These are phyloP conservation scores for Trebouxiophyceae sp. DNA, from an alignment of 163 green algal genomes.

Conservation along the genomic window DNA sequence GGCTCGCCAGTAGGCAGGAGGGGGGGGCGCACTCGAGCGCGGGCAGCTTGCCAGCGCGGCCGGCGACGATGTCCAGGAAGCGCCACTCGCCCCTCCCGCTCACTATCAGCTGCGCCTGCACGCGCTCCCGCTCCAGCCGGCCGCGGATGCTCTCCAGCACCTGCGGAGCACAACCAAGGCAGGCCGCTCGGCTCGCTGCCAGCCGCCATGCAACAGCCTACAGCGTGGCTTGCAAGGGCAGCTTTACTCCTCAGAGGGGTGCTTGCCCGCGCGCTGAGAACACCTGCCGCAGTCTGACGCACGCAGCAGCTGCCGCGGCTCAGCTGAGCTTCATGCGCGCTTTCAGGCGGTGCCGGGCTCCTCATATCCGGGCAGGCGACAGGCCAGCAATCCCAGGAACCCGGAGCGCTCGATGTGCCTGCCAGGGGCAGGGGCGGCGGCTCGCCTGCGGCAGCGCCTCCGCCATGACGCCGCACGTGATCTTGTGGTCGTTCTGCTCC, in stretches of 20 bases:
- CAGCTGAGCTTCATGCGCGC: too few species aligned
- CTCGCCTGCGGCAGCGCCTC: constrained; percentile 27
- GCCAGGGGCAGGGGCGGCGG: constrained; percentile 16
- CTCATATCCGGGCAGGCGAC: constrained; percentile 2
- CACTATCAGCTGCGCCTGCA: constrained; percentile 41
- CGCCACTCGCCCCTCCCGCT: constrained; percentile 58
- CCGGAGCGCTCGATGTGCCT: too few species aligned
- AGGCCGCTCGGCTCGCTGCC: too few species aligned
- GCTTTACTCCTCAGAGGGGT: too few species aligned
- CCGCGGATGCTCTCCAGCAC: constrained; percentile 19
- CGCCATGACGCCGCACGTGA: constrained; percentile 34
- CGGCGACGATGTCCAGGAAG: constrained; percentile 72
- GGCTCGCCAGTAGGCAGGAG: not conserved
- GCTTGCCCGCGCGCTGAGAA: too few species aligned
- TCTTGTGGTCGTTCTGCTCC: constrained; percentile 76
- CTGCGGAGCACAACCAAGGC: too few species aligned
- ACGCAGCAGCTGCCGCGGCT: too few species aligned
- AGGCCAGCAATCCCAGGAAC: constrained; percentile 1
- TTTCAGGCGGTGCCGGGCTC: too few species aligned
- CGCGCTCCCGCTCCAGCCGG: constrained; percentile 5
- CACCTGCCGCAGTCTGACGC: too few species aligned
- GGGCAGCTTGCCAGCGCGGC: constrained; percentile 70
- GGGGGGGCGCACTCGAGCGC: constrained; percentile 11
- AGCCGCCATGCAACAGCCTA: too few species aligned
- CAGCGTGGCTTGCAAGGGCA: too few species aligned